phyloP scores from a whole-genome alignment of 2,329 filamentous ascomycete genomes.

The Coniella lustricola region DNA sequence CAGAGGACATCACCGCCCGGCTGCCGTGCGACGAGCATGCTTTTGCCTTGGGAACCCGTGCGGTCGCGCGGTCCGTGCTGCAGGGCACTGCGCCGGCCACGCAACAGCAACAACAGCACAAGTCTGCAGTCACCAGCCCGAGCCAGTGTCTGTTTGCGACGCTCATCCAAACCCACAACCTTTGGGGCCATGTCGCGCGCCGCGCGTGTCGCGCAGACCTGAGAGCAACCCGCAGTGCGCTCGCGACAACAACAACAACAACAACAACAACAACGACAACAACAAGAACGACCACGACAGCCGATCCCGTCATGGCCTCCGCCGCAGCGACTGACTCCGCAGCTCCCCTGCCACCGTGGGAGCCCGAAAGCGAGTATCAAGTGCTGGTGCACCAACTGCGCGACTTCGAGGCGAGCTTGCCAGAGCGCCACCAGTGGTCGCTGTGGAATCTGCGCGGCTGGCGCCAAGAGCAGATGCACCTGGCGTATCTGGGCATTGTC shows the following conservation, averaged over 20 bases:
- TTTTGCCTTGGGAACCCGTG: constrained; percentile 28
- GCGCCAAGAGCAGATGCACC: constrained; percentile 27
- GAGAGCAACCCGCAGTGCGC: constrained; percentile 4
- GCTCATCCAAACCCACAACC: constrained; percentile 29
- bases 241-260: too few species aligned
- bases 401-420: constrained; percentile 25
- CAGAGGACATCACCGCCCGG: constrained; percentile 28
- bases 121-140: constrained; percentile 14
- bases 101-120: constrained; percentile 10
- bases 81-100: constrained; percentile 25
- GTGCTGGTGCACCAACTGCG: constrained; percentile 18
- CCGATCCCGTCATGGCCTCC: too few species aligned
- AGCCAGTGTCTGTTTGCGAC: constrained; percentile 30
- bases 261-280: too few species aligned
- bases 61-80: constrained; percentile 25
- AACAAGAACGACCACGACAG: too few species aligned
- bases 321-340: too few species aligned
- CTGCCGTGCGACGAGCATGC: constrained; percentile 31
- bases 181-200: constrained; percentile 30
- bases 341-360: constrained; percentile 17
- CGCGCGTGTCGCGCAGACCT: constrained; percentile 20
- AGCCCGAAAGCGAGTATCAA: constrained; percentile 22
- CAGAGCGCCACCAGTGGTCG: constrained; percentile 26
- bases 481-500: constrained; percentile 29
- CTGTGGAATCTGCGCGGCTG: constrained; percentile 31